Evolutionary conservation across 495 filamentous ascomycete genomes (phyloP).

Genomic region (Daldinia vernicosa): DNA sequence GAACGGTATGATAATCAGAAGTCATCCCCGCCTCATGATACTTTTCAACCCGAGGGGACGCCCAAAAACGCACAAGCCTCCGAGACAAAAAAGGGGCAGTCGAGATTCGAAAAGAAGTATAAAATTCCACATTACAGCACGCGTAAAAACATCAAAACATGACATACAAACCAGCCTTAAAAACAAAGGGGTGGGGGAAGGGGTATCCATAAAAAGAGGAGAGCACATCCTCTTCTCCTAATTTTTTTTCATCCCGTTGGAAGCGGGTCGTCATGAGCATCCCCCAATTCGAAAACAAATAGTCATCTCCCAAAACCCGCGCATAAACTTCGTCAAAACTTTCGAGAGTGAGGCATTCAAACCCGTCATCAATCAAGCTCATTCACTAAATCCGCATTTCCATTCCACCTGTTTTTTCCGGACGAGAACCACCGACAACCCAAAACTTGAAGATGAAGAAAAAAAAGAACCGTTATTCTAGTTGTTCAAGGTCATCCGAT

Average conservation of each 20-base stretch:
- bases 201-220: constrained; percentile 37
- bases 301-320: constrained; percentile 11
- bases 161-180: constrained; percentile 20
- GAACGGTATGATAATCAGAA: constrained; percentile 7
- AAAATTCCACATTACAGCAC: constrained; percentile 33
- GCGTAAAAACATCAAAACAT: constrained; percentile 9
- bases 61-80: neutral
- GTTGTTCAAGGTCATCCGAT: neutral
- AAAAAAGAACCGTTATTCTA: constrained; percentile 13
- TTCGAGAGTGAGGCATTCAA: constrained; percentile 5
- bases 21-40: neutral
- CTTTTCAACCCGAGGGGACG: neutral
- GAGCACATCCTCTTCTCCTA: constrained; percentile 20
- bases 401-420: constrained; percentile 18
- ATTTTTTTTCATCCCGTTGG: constrained; percentile 23
- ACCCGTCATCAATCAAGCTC: constrained; percentile 16
- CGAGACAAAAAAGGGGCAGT: neutral
- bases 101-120: neutral
- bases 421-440: constrained; percentile 13
- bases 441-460: constrained; percentile 1
- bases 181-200: constrained; percentile 12
- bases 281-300: constrained; percentile 19
- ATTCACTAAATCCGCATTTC: constrained; percentile 7
- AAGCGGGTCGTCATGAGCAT: constrained; percentile 19
- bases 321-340: constrained; percentile 27